Evolutionary conservation across 2,329 filamentous ascomycete genomes (phyloP), one percentile per base, ranked within the genome.

Genomic region (Talaromyces sp.): DNA sequence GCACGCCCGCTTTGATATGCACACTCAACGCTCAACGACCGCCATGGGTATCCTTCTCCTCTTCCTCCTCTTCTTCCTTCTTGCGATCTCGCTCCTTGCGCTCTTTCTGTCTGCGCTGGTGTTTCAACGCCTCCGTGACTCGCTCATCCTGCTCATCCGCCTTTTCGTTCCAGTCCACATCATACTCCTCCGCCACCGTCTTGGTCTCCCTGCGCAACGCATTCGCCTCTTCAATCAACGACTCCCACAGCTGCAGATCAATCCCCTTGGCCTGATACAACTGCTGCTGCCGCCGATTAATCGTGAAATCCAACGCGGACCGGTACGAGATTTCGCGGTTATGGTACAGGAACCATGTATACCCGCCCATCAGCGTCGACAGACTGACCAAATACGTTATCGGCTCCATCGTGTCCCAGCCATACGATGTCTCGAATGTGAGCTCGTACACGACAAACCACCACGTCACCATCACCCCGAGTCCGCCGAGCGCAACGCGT

Each of bases 321-420:
- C 89, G 88, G 79, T 96, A 96, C 65, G 86, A 90, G 11, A 96
- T 87, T 75, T 96, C 92, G 21, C 90, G 85, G 76, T 92, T 95
- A 78, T 96, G 90, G 75, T 92, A 96, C 12, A 96, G 79, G 72
- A 97, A 96, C 91, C 91, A 97, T 58, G 96, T 80, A 69, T 97
- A 97, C 65, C 91, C 92, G 8, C 88, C 88, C 79, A 96, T 95
- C 69, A 96, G 85, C 12, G 89, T 92, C 0, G 87, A 85, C 64
- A 97, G 80, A n/a, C 91, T 90, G 2, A 90, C 91, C 17, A 96
- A 85, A 70, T 96, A 96, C 35, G 91, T 96, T 2, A 96, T 85
- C 0, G 91, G 92, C 75, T 96, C 92, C 80, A 96, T 92, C 7
- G 91, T 84, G 68, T 96, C 91, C 92, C 92, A 96, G 5, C 92